Evolutionary conservation across 768 basidiomycete genomes (phyloP).

Genomic region (Mycena vitilis): DNA sequence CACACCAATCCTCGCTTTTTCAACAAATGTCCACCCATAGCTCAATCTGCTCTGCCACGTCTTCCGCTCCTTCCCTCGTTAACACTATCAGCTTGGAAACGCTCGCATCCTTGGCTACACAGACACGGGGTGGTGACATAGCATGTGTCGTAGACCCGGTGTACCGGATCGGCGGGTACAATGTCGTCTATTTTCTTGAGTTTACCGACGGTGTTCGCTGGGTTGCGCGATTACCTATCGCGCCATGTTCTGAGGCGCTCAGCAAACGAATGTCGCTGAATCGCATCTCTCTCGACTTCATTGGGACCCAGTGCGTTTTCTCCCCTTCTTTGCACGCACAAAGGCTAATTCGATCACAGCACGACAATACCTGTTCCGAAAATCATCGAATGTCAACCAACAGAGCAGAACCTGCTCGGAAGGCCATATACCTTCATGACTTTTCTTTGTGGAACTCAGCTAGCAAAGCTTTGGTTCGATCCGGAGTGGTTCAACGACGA

Average conservation of each 20-base stretch:
- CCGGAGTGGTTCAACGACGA: conserved; percentile 21
- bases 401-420: conserved; percentile 25
- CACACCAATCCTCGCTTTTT: too few relatives aligned
- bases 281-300: conserved; percentile 25
- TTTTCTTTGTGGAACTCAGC: conserved; percentile 29
- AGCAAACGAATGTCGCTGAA: conserved; percentile 19
- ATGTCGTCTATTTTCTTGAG: conserved; percentile 18
- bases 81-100: background rate
- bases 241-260: conserved; percentile 20
- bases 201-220: conserved; percentile 37
- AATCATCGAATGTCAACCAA: conserved; percentile 30
- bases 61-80: conserved; percentile 3
- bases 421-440: conserved; percentile 35
- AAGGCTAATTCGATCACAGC: background rate
- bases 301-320: conserved; percentile 13
- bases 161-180: background rate
- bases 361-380: conserved; percentile 35
- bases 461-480: conserved; percentile 38
- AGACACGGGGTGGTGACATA: background rate
- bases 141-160: conserved; percentile 1
- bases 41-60: background rate
- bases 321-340: background rate
- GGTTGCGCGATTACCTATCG: conserved; percentile 32
- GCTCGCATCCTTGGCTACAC: background rate
- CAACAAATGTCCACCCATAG: background rate